Conservation (phyloP, 176 grass and related monocot genomes). For the Stipa capillata region DNA sequence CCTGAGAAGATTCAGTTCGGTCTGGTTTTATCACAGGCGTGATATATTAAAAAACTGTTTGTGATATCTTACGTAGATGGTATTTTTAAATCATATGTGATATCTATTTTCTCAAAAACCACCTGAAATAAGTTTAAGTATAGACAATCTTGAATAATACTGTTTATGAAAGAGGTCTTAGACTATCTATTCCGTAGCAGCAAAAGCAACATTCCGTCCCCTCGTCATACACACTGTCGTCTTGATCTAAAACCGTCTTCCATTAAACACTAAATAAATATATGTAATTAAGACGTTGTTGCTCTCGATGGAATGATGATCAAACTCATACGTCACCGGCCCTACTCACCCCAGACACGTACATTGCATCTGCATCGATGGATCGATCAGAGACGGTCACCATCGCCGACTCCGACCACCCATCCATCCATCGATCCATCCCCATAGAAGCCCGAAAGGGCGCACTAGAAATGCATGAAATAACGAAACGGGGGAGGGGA, state of each 20-base stretch:
- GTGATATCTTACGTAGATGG: no score
- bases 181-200: no score
- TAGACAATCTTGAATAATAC: no score
- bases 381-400: neutral
- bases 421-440: slow-evolving; percentile 9
- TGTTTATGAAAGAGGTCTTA: no score
- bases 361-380: slow-evolving; percentile 20
- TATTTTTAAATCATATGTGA: no score
- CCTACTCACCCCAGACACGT: slow-evolving; percentile 16
- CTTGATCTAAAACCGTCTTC: neutral
- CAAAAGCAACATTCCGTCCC: neutral
- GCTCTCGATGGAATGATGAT: neutral
- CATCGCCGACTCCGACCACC: slow-evolving; percentile 26
- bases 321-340: slow-evolving; percentile 17
- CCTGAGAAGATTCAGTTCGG: no score
- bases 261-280: neutral
- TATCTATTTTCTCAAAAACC: no score
- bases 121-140: no score
- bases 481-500: slow-evolving; percentile 43
- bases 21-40: no score
- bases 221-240: neutral
- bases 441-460: slow-evolving; percentile 23
- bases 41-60: no score
- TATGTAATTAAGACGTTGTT: neutral
- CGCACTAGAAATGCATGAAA: slow-evolving; percentile 20